Base-by-base conservation (phyloP, 495 filamentous ascomycete genomes). In the Penicillium taxi region DNA sequence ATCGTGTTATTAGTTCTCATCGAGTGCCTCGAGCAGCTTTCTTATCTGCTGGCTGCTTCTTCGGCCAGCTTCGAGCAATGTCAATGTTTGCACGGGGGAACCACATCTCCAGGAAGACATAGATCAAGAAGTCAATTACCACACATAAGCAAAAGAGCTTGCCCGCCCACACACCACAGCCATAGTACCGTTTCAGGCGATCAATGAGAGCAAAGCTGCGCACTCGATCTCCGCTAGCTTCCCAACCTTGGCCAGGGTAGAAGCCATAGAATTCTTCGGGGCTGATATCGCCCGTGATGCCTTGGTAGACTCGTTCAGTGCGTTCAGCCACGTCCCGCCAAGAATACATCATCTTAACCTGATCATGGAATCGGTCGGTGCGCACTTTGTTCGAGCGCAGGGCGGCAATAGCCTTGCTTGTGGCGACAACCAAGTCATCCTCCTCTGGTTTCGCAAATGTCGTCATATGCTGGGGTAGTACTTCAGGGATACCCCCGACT, bases 121-220 rank as follows among this genome's bases (percentile, higher is more conserved):
- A 94, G 32, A 98, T 67, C 42, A 98, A 55, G 48, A 90, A 96
- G 54, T 98, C 91, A 29, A 98, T 82, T 42, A 96, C 79, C 11
- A 90, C 89, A 42, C 88, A 96, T 2, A 98, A 61, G 48, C 89
- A 94, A 53, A 98, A 98, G 15, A 98, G 61, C 61, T 98, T 98
- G 6, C 91, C 91, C 7, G 91, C 91, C 91, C 91, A 98, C 25
- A 96, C 87, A n/a, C 91, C 91, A 52, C 91, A 98, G n/a, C 91
- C 91, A 52, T 96, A 98, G 52, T 98, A 96, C 17, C 89, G 64
- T 59, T 98, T 98, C 15, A 98, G 58, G 13, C 91, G 74, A 53
- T 98, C 91, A 48, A 98, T 94, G 17, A 98, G 73, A 1, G 86
- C 85, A 59, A 91, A 93, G 56, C 82, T 88, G 47, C 83, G 81